Conservation (phyloP, 352 stramenopile genomes). For the Globisporangium nodosum region DNA sequence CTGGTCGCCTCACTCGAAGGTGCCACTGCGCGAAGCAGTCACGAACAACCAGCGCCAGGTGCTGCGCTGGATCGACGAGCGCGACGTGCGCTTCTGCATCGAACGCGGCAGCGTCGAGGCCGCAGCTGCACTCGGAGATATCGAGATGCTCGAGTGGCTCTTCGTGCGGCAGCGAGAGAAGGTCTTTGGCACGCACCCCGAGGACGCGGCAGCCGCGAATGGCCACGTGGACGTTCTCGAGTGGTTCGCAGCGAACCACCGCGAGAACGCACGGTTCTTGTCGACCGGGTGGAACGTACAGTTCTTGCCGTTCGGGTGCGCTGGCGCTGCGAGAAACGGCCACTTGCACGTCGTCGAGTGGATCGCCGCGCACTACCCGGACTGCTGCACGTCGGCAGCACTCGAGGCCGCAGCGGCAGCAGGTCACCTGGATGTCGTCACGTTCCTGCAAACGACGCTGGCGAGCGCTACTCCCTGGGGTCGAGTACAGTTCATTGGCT, state of each 20-base stretch:
- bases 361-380: not conserved
- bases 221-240: not conserved
- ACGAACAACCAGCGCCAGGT: not conserved
- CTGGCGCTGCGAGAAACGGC: not conserved
- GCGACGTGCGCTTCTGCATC: not conserved
- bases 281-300: too few relatives aligned
- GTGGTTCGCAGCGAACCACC: not conserved
- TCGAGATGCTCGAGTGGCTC: constrained; percentile 1
- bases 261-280: not conserved
- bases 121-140: not conserved
- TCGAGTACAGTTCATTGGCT: not conserved
- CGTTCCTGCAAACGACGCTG: not conserved
- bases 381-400: not conserved
- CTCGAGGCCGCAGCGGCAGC: not conserved
- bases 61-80: not conserved
- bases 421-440: not conserved
- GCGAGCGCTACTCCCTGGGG: not conserved
- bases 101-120: not conserved
- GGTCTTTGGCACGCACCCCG: not conserved
- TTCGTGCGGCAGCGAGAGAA: not conserved
- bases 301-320: not conserved
- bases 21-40: not conserved
- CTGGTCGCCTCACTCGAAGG: not conserved
- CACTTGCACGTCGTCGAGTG: not conserved
- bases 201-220: not conserved